phyloP scores from a whole-genome alignment of 1,284 basidiomycete species.

The Papiliotrema laurentii region DNA sequence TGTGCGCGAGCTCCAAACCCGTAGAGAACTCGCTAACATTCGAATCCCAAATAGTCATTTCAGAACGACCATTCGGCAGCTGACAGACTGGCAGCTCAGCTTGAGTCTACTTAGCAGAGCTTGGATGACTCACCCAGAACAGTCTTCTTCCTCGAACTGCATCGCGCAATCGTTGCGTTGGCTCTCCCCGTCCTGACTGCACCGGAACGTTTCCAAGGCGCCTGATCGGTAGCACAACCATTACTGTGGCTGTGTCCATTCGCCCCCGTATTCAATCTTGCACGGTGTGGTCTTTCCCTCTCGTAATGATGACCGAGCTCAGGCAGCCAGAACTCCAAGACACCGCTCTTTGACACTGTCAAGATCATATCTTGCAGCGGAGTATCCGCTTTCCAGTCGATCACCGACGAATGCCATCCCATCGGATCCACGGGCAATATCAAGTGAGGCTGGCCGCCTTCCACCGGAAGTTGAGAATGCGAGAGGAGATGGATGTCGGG shows the following conservation, averaged over 20 bases:
- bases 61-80: constrained; percentile 53
- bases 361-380: constrained; percentile 64
- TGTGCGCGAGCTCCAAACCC: constrained; percentile 68
- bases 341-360: constrained; percentile 67
- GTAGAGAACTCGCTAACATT: constrained; percentile 89
- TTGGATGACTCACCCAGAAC: constrained; percentile 55
- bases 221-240: background rate
- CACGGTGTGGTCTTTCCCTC: constrained; percentile 22
- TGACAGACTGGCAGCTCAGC: constrained; percentile 53
- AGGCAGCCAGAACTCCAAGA: constrained; percentile 75
- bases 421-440: constrained; percentile 78
- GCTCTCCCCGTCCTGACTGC: constrained; percentile 65
- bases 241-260: no score
- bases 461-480: constrained; percentile 30
- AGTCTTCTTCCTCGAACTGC: constrained; percentile 85
- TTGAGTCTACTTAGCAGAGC: background rate
- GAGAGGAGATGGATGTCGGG: constrained; percentile 33
- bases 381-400: constrained; percentile 40
- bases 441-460: constrained; percentile 19
- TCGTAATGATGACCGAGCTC: constrained; percentile 49
- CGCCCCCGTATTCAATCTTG: constrained; percentile 46
- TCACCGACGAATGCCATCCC: constrained; percentile 64
- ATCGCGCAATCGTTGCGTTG: constrained; percentile 64
- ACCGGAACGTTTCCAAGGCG: constrained; percentile 54
- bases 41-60: constrained; percentile 90